Percentiles rank a stretch among this genome's conserved stretches.
Evolutionary conservation across 2,329 filamentous ascomycete genomes (phyloP).

Genomic region (Thermomyces lanuginosus): DNA sequence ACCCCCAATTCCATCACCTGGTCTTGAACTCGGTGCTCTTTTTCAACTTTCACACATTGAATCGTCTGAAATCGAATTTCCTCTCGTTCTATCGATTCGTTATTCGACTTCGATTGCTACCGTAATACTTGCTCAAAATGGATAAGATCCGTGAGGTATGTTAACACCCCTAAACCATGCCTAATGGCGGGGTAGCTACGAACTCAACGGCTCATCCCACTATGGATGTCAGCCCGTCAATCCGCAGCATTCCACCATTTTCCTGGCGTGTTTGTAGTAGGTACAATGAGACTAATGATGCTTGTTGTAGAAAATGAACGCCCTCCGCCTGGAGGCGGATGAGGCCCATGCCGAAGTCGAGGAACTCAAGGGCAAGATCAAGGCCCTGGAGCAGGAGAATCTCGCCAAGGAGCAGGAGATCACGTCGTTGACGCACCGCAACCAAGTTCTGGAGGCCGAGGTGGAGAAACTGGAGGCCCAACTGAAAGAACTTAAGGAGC

Average conservation of each 20-base stretch:
- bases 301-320: conserved; percentile 65
- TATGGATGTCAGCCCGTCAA: conserved; percentile 8
- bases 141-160: conserved; percentile 34
- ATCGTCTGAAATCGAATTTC: too few species aligned
- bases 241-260: conserved; percentile 10
- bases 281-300: conserved; percentile 6
- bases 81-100: too few species aligned
- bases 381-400: conserved; percentile 85
- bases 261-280: conserved; percentile 5
- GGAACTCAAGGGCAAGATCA: conserved; percentile 75
- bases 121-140: conserved; percentile 53
- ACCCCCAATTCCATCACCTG: too few species aligned
- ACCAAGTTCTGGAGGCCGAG: conserved; percentile 73
- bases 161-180: conserved; percentile 8
- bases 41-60: too few species aligned
- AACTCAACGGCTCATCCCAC: conserved; percentile 12
- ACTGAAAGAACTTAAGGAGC: conserved; percentile 76
- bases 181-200: conserved; percentile 25
- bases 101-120: too few species aligned
- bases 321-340: conserved; percentile 86
- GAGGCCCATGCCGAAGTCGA: conserved; percentile 66
- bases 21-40: too few species aligned
- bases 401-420: conserved; percentile 96
- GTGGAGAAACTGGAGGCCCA: conserved; percentile 79
- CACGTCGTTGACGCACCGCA: conserved; percentile 89